Evolutionary conservation across 495 filamentous ascomycete species (phyloP).

Genomic region (Daldinia grandis): DNA sequence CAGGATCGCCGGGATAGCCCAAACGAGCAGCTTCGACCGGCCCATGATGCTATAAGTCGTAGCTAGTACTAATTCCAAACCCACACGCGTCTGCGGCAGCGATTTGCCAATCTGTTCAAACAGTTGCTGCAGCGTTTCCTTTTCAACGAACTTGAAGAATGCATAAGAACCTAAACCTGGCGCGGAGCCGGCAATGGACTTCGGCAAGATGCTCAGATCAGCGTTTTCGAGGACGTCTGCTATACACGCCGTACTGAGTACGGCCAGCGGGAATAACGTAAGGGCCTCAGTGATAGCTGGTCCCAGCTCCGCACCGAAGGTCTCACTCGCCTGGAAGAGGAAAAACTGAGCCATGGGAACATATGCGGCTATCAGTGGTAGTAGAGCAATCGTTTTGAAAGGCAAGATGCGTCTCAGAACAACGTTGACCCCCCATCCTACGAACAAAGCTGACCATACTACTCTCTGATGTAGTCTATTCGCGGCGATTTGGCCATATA

Average conservation of each 20-base stretch:
- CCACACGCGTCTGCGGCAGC: conserved; percentile 71
- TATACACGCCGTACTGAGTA: conserved; percentile 70
- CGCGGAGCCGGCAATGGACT: conserved; percentile 62
- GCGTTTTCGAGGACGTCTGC: conserved; percentile 68
- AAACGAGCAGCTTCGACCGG: conserved; percentile 71
- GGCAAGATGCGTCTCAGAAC: conserved; percentile 53
- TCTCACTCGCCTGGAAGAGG: conserved; percentile 68
- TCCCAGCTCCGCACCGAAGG: conserved; percentile 72
- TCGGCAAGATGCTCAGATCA: conserved; percentile 65
- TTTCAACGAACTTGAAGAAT: conserved; percentile 69
- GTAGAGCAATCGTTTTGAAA: conserved; percentile 54
- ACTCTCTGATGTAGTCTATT: conserved; percentile 74
- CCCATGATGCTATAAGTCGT: conserved; percentile 68
- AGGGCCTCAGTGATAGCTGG: conserved; percentile 77
- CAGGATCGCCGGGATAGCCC: conserved; percentile 72
- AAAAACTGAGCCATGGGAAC: conserved; percentile 75
- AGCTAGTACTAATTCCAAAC: conserved; percentile 72
- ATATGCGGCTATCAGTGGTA: conserved; percentile 76
- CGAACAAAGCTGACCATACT: conserved; percentile 67
- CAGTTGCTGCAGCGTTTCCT: conserved; percentile 58
- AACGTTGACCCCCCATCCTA: conserved; percentile 68
- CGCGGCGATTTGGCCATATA: conserved; percentile 83
- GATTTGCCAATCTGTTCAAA: conserved; percentile 66
- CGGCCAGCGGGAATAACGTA: conserved; percentile 76
- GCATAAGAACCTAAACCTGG: conserved; percentile 69